Evolutionary conservation across 345 rosid genomes (phyloP).

Genomic region (Excoecaria cochinchinensis): DNA sequence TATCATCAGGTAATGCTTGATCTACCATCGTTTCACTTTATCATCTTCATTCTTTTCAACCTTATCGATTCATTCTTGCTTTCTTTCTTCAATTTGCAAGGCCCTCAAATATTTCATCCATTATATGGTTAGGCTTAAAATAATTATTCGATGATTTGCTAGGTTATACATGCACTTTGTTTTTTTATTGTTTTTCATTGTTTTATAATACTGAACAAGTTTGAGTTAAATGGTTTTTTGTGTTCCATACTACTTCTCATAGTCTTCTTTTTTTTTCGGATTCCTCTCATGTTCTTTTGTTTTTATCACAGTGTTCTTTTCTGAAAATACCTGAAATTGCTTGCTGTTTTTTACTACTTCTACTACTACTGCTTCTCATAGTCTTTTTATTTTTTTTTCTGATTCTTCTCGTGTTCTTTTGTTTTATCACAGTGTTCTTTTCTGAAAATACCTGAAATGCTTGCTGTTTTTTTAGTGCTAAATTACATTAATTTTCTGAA

Average conservation of each 20-base stretch:
- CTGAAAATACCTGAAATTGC: too few species aligned
- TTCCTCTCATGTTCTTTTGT: too few species aligned
- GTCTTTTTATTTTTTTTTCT: neutral
- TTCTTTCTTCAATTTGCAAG: neutral
- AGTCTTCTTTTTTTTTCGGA: too few species aligned
- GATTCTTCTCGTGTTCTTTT: neutral
- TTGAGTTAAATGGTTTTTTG: neutral
- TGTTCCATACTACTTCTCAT: too few species aligned
- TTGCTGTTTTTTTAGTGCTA: neutral
- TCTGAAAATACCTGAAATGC: too few species aligned
- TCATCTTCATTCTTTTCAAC: neutral
- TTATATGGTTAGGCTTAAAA: neutral
- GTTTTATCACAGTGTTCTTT: neutral
- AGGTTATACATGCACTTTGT: neutral
- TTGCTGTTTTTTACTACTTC: too few species aligned
- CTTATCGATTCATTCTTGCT: neutral
- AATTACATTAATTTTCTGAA: neutral
- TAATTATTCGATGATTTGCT: neutral
- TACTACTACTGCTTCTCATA: neutral
- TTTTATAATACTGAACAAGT: neutral
- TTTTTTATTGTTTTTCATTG: neutral
- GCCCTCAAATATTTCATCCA: neutral
- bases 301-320: too few species aligned
- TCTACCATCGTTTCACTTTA: neutral
- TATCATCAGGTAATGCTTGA: conserved; percentile 63